Conservation (phyloP, 192 early-diverging fungal genomes). For the Geranomyces michiganensis region DNA sequence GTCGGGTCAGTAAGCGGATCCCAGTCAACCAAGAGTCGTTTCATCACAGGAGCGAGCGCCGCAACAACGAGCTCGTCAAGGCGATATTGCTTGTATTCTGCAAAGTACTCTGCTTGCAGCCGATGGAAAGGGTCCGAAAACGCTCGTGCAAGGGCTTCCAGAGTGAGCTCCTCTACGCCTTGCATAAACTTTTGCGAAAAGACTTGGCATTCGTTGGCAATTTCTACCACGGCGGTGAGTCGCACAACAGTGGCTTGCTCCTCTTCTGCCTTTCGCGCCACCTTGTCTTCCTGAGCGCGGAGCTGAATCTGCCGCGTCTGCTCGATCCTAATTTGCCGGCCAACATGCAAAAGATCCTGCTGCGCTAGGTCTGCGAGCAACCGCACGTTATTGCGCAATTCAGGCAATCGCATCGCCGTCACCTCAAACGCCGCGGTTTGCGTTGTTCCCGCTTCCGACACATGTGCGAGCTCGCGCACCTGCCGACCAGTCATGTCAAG, state of each 20-base stretch:
- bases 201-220: slow-evolving; percentile 50
- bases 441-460: slow-evolving; percentile 39
- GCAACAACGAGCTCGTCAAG: slow-evolving; percentile 73
- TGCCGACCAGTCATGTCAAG: slow-evolving; percentile 83
- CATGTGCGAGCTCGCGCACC: slow-evolving; percentile 43
- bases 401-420: slow-evolving; percentile 64
- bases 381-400: slow-evolving; percentile 76
- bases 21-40: slow-evolving; percentile 60
- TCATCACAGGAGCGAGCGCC: slow-evolving; percentile 55
- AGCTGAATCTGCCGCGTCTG: slow-evolving; percentile 31
- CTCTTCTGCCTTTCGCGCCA: slow-evolving; percentile 34
- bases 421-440: slow-evolving; percentile 45
- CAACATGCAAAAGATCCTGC: slow-evolving; percentile 67
- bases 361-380: slow-evolving; percentile 73
- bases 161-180: background rate
- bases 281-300: slow-evolving; percentile 41
- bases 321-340: slow-evolving; percentile 58
- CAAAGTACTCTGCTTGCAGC: slow-evolving; percentile 57
- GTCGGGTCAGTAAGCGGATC: slow-evolving; percentile 65
- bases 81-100: slow-evolving; percentile 59
- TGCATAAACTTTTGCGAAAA: slow-evolving; percentile 17
- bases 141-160: slow-evolving; percentile 24
- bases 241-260: slow-evolving; percentile 51
- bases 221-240: slow-evolving; percentile 45
- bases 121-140: slow-evolving; percentile 58